These are phyloP conservation scores for Bruguiera gymnorhiza DNA, from an alignment of 345 rosid species.

Conservation along the genomic window DNA sequence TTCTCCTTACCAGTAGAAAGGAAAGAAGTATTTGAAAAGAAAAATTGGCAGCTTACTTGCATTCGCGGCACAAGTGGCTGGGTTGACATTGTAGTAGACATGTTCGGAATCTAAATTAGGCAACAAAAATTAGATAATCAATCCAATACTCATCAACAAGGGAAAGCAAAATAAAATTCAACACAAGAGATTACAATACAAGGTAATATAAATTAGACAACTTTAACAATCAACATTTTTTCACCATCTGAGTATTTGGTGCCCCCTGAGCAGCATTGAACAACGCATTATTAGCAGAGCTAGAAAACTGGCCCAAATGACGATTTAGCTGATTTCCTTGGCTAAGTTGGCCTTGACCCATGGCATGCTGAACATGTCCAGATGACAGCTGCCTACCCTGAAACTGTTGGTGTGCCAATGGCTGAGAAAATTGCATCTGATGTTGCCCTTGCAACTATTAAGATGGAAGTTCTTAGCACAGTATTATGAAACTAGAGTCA, in stretches of 20 bases:
- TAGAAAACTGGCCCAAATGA: conserved; percentile 71
- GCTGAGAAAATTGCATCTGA: conserved; percentile 89
- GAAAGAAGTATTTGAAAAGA: background rate
- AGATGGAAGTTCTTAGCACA: conserved; percentile 13
- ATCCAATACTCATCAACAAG: conserved; percentile 9
- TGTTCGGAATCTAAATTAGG: conserved; percentile 68
- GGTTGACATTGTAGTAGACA: conserved; percentile 71
- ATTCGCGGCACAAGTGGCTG: conserved; percentile 60
- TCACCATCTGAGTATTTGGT: conserved; percentile 78
- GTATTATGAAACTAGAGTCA: background rate
- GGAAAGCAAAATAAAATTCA: background rate
- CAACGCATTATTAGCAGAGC: conserved; percentile 70
- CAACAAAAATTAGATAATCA: conserved; percentile 2
- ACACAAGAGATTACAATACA: background rate
- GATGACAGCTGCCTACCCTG: conserved; percentile 78
- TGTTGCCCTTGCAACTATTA: conserved; percentile 69
- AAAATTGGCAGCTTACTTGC: conserved; percentile 52
- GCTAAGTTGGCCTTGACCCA: conserved; percentile 83
- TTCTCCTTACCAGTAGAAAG: background rate
- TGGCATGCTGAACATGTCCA: conserved; percentile 70
- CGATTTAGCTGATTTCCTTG: conserved; percentile 77
- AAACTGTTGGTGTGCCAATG: conserved; percentile 83
- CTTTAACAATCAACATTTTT: conserved; percentile 17
- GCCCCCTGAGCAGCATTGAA: conserved; percentile 88
- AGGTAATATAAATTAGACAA: conserved; percentile 12